Evolutionary conservation across 305 asterid genomes (phyloP), one percentile per base, ranked within the genome.

Genomic region (Striga hermonthica): DNA sequence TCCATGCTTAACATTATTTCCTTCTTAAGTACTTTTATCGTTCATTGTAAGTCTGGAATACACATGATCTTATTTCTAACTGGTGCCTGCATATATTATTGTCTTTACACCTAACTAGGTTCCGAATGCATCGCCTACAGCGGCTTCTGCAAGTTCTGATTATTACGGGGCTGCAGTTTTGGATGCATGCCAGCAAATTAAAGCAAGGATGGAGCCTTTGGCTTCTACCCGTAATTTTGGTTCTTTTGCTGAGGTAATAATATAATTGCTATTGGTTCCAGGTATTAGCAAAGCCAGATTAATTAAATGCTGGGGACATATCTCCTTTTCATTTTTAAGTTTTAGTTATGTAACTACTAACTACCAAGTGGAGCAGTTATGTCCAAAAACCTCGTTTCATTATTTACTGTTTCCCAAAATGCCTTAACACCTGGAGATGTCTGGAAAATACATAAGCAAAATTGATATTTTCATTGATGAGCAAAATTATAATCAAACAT

Each of bases 81-180:
- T 64, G 58, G 48, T 55, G 49, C 49, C 35, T 15, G 4, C 59
- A 35, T 71, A n/a, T n/a, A 15, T 35, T 64, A 31, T 3, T 59
- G 13, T 44, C 65, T 36, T 54, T 39, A 39, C 44, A 4, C 16
- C 38, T 45, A 68, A 64, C 50, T 74, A 92, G 98, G 96, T 92
- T 53, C 98, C 98, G 31, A 92, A 92, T 83, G 84, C 98, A 37
- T 89, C 98, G 7, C 96, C 98, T 34, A 92, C 98, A 6, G 98
- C 98, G 64, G 98, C 98, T 80, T 92, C 98, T 75, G 98, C 98
- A 60, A 92, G 98, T 78, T 92, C 98, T 66, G 98, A 92, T 78
- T 67, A 84, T 67, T 92, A 92, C 73, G 98, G 98, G 58, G 97
- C 97, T 7, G 98, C 98, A 67, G 98, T 92, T 76, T 75, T 92